Conservation (phyloP, 768 basidiomycete genomes). For the Roridomyces roridus region DNA sequence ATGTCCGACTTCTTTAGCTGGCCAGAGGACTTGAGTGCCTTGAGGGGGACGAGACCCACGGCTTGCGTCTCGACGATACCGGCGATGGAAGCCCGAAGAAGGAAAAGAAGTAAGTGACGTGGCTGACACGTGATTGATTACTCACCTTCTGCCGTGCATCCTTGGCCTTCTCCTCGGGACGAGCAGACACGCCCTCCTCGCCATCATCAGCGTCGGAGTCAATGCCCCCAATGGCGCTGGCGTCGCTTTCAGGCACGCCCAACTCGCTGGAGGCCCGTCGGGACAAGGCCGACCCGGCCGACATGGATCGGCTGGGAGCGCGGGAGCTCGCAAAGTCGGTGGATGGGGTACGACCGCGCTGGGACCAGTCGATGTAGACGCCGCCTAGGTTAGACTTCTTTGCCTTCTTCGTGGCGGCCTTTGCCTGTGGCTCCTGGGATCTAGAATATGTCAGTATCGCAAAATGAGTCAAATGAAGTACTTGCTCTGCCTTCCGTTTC, state of each 20-base stretch:
- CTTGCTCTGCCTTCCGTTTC: background rate
- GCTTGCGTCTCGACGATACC: too few relatives aligned
- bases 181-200: too few relatives aligned
- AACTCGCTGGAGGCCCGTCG: background rate
- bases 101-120: too few relatives aligned
- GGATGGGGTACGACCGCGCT: background rate
- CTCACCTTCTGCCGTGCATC: too few relatives aligned
- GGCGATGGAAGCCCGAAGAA: too few relatives aligned
- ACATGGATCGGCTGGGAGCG: background rate
- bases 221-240: background rate
- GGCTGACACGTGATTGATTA: too few relatives aligned
- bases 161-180: too few relatives aligned
- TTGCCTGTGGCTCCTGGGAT: background rate
- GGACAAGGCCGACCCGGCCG: background rate
- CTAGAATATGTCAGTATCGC: background rate
- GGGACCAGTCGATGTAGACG: background rate
- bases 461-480: background rate
- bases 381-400: background rate
- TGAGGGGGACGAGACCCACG: too few relatives aligned
- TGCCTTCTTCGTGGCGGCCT: background rate
- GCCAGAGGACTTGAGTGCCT: too few relatives aligned
- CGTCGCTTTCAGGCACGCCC: background rate
- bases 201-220: background rate
- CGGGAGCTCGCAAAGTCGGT: too few relatives aligned
- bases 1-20: too few relatives aligned